A percentile compares a stretch with the other conserved stretches of the same genome.
phyloP scores from a whole-genome alignment of 225 moss, liverwort and hornwort species.

The Marchantia paleacea region DNA sequence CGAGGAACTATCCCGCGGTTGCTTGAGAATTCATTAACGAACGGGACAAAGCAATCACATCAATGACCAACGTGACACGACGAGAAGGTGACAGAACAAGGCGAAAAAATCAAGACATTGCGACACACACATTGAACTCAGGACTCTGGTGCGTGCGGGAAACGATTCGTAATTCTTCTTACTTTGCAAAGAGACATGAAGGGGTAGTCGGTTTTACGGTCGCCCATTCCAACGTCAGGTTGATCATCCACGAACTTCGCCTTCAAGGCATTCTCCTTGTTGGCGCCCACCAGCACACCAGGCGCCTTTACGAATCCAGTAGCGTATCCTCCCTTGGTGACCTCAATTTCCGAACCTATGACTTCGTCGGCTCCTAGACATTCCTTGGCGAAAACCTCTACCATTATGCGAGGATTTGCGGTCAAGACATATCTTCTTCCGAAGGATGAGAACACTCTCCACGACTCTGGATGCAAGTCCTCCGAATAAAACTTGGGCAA shows the following conservation, averaged over 20 bases:
- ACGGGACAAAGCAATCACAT: neutral
- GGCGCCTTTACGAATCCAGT: constrained; percentile 67
- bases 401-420: constrained; percentile 84
- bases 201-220: constrained; percentile 43
- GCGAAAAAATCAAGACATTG: too few relatives aligned
- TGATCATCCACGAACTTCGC: constrained; percentile 25
- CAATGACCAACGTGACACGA: neutral
- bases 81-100: neutral
- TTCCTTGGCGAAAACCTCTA: constrained; percentile 77
- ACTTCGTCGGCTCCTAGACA: constrained; percentile 79
- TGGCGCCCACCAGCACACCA: constrained; percentile 64
- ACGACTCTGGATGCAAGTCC: constrained; percentile 66
- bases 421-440: constrained; percentile 65
- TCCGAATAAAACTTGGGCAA: constrained; percentile 79
- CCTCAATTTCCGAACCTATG: constrained; percentile 75
- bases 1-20: too few relatives aligned
- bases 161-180: neutral
- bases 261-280: constrained; percentile 33
- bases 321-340: constrained; percentile 46
- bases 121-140: too few relatives aligned
- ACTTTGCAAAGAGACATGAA: constrained; percentile 52
- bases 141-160: neutral
- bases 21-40: too few relatives aligned
- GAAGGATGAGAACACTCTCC: constrained; percentile 68
- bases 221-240: constrained; percentile 51